Percentiles rank a stretch among this genome's conserved stretches.
Conservation (phyloP, 2,329 filamentous ascomycete genomes). For the Alternaria triticina region DNA sequence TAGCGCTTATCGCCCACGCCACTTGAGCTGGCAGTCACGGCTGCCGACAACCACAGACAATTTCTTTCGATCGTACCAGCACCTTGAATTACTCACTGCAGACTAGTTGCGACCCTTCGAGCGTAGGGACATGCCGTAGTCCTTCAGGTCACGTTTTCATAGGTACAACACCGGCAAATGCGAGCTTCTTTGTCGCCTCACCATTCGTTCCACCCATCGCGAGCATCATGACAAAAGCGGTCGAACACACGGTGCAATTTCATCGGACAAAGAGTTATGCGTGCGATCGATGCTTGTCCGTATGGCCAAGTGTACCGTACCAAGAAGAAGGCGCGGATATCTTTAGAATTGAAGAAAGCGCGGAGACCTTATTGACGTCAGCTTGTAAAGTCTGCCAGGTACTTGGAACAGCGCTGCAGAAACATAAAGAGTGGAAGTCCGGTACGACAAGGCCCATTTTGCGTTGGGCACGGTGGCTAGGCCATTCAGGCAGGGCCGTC, state of each 20-base stretch:
- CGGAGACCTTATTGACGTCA: rapidly evolving
- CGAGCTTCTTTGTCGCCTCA: no score
- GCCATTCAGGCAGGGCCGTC: rapidly evolving
- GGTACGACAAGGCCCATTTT: rapidly evolving
- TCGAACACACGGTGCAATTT: rapidly evolving
- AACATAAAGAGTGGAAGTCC: rapidly evolving
- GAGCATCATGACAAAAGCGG: rapidly evolving
- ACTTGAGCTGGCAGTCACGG: neutral
- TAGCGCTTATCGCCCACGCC: neutral
- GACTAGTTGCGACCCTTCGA: no score
- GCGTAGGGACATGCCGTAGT: neutral
- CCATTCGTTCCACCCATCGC: neutral
- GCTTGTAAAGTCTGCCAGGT: neutral
- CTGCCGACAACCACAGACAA: neutral
- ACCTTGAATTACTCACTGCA: neutral
- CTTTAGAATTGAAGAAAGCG: neutral
- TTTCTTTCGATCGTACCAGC: neutral
- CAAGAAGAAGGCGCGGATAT: rapidly evolving
- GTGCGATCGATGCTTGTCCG: neutral
- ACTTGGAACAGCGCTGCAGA: rapidly evolving
- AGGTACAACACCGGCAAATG: no score
- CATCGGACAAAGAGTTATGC: rapidly evolving
- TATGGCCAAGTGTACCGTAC: neutral
- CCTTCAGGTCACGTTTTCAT: neutral
- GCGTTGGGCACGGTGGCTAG: neutral